phyloP scores from a whole-genome alignment of 1,284 basidiomycete species.

The Heliocybe sulcata region DNA sequence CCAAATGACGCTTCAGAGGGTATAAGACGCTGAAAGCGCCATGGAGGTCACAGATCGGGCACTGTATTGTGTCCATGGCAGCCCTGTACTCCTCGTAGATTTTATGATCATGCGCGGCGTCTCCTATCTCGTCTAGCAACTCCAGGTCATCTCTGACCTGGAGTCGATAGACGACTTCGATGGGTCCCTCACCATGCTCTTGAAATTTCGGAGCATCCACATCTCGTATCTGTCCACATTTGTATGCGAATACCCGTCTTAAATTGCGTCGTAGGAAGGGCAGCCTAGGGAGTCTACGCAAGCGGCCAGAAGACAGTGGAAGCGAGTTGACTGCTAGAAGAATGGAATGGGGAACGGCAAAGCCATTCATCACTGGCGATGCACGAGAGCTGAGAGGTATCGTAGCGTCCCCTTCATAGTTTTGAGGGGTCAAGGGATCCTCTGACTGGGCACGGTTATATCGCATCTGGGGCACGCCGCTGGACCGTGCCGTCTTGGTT shows the following conservation, averaged over 20 bases:
- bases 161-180: neutral
- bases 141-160: neutral
- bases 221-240: neutral
- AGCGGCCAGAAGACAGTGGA: neutral
- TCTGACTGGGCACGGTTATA: too few relatives aligned
- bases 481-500: too few relatives aligned
- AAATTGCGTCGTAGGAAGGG: conserved; percentile 10
- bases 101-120: neutral
- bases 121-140: neutral
- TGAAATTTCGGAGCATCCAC: neutral
- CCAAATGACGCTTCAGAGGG: neutral
- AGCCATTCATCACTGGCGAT: neutral
- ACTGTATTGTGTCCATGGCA: neutral
- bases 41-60: neutral
- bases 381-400: too few relatives aligned
- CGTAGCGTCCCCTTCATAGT: too few relatives aligned
- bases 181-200: neutral
- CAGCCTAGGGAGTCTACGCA: neutral
- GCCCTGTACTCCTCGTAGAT: neutral
- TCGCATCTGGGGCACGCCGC: too few relatives aligned
- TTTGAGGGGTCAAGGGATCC: too few relatives aligned
- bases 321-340: neutral
- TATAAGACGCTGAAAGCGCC: neutral
- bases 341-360: neutral
- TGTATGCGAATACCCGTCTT: neutral